Base-by-base conservation (phyloP, 1,284 basidiomycete species). In the Moniliella sp. region DNA sequence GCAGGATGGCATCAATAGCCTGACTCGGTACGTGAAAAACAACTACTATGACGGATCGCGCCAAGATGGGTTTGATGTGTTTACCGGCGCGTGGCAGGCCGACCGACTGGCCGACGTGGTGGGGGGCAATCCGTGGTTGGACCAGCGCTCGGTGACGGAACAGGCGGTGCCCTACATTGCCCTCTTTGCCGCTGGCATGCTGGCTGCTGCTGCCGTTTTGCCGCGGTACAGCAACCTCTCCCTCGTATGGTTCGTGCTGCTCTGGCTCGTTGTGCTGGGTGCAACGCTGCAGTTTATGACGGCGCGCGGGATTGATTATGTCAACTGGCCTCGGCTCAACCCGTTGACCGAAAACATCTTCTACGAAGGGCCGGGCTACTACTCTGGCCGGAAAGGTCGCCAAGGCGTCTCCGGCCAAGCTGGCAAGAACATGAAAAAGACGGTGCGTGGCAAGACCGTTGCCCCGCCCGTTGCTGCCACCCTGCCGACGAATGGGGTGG, bases 41-140 rank as follows among this genome's bases (percentile, higher is more conserved):
- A 97, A 93, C 61, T 86, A 83, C 65, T 80, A 93, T 51, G 91
- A 97, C 60, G 91, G 91, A 4, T 70, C 82, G 32, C 67, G 86
- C 52, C 84, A 61, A 80, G 51, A 48, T 28, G 54, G 52, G 0
- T 57, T 51, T 56, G 91, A 99, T 60, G 69, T 99, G 37, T 69
- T 97, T 46, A 88, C 84, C 4, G 91, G 91, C 5, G 69, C 71
- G 4, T 99, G 83, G 80, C 61, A 48, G 5, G 66, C 74, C 10
- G 66, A 68, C 5, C 64, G 73, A 5, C 62, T 73, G 38, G 72
- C 74, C 35, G 67, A 84, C 33, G 66, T 84, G 31, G 67, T 72
- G 8, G n/a, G n/a, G n/a, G n/a, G n/a, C n/a, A n/a, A n/a, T n/a
- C n/a, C n/a, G n/a, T n/a, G n/a, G n/a, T n/a, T n/a, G n/a, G 86